A percentile compares a stretch with the other conserved stretches of the same genome.
phyloP scores from a whole-genome alignment of 768 basidiomycete genomes.

The Kwoniella bestiolae region DNA sequence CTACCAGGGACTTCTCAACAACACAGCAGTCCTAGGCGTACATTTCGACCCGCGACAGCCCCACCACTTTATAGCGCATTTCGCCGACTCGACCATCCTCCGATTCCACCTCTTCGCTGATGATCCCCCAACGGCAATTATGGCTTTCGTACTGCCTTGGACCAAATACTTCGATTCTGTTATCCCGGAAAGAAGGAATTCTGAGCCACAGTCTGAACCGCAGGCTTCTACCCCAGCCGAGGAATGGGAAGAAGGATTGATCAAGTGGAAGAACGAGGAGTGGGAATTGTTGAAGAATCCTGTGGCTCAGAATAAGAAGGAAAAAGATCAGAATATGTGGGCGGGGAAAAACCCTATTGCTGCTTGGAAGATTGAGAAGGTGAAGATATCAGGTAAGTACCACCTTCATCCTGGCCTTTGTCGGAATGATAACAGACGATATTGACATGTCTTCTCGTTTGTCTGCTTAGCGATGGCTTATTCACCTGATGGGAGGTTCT shows the following conservation, averaged over 20 bases:
- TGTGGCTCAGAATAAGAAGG: slow-evolving; percentile 23
- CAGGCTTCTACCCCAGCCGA: background rate
- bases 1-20: slow-evolving; percentile 53
- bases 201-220: background rate
- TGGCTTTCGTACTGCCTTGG: slow-evolving; percentile 47
- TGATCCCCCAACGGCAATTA: slow-evolving; percentile 46
- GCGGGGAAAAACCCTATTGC: slow-evolving; percentile 56
- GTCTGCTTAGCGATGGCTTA: slow-evolving; percentile 92
- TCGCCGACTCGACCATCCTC: slow-evolving; percentile 48
- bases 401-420: background rate
- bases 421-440: too few species aligned
- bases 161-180: slow-evolving; percentile 29
- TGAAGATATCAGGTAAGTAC: slow-evolving; percentile 43
- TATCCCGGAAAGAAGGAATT: slow-evolving; percentile 1
- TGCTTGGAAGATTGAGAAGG: slow-evolving; percentile 45
- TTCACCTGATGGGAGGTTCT: slow-evolving; percentile 87
- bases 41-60: slow-evolving; percentile 51
- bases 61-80: slow-evolving; percentile 44
- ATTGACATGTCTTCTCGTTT: too few species aligned
- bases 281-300: slow-evolving; percentile 18
- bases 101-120: slow-evolving; percentile 56
- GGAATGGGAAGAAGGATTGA: slow-evolving; percentile 27
- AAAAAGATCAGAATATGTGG: slow-evolving; percentile 42
- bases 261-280: slow-evolving; percentile 56
- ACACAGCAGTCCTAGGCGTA: slow-evolving; percentile 42